Evolutionary conservation across 2,329 filamentous ascomycete genomes (phyloP).

Genomic region (Aspergillus vadensis): DNA sequence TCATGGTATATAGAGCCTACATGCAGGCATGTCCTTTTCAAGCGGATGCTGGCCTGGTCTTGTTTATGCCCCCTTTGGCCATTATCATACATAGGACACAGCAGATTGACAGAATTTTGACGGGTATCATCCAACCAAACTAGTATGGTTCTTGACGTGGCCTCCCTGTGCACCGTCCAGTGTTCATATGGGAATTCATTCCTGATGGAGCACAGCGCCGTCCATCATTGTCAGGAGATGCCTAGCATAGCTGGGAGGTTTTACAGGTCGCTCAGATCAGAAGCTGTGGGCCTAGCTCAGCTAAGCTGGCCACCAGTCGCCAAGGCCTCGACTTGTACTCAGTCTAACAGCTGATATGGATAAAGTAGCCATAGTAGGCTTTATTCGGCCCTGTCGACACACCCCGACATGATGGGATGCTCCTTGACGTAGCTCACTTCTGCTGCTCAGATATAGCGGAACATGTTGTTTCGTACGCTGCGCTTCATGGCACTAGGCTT

Average conservation of each 20-base stretch:
- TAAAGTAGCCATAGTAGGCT: background rate
- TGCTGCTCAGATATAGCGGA: conserved; percentile 60
- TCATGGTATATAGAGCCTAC: background rate
- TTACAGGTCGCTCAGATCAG: no score
- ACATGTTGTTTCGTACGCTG: conserved; percentile 76
- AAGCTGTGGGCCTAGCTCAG: no score
- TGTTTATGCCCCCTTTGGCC: no score
- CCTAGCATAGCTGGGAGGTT: no score
- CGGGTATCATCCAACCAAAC: background rate
- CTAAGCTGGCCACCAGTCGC: no score
- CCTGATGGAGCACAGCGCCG: no score
- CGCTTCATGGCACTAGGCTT: conserved; percentile 72
- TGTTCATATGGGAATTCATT: background rate
- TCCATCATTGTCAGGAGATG: no score
- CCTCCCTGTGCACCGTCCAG: no score
- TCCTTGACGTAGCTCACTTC: background rate
- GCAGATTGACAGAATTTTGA: background rate
- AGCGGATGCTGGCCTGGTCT: background rate
- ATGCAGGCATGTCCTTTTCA: background rate
- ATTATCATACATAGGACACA: background rate
- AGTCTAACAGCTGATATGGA: no score
- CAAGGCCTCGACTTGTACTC: no score
- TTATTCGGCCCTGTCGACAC: background rate
- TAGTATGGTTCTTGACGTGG: background rate
- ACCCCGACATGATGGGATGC: background rate